Evolutionary conservation across 1,284 basidiomycete genomes (phyloP).

Genomic region (Apiotrichum domesticum): DNA sequence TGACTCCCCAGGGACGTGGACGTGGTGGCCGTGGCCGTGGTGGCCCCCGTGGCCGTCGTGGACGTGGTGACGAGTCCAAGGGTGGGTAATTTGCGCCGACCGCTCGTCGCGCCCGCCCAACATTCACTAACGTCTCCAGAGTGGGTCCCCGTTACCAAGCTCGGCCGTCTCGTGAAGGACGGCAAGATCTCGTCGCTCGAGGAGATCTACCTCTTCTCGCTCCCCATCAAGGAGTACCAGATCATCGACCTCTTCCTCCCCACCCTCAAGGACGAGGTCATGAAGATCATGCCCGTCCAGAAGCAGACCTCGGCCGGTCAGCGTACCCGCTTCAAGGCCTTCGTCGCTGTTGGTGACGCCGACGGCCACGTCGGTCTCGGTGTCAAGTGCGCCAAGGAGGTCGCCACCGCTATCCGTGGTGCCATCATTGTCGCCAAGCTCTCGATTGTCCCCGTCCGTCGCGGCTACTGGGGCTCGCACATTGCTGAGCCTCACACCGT

Average conservation of each 20-base stretch:
- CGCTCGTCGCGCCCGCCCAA: too few species aligned
- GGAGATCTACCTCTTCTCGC: slow-evolving; percentile 99
- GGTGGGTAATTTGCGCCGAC: neutral
- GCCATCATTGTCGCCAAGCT: slow-evolving; percentile 99
- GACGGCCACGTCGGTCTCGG: slow-evolving; percentile 97
- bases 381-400: slow-evolving; percentile 99
- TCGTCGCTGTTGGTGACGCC: slow-evolving; percentile 98
- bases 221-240: slow-evolving; percentile 97
- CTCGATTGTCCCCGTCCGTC: slow-evolving; percentile 92
- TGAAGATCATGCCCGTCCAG: slow-evolving; percentile 99
- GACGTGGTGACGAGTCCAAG: slow-evolving; percentile 66
- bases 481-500: slow-evolving; percentile 99
- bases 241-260: slow-evolving; percentile 97
- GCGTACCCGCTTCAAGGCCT: slow-evolving; percentile 99
- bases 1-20: slow-evolving; percentile 46
- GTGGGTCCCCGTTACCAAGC: slow-evolving; percentile 92
- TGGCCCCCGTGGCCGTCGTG: slow-evolving; percentile 77
- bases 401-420: slow-evolving; percentile 97
- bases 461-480: slow-evolving; percentile 99
- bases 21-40: slow-evolving; percentile 85
- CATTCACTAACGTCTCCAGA: slow-evolving; percentile 46
- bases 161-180: slow-evolving; percentile 98
- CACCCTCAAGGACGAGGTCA: slow-evolving; percentile 96
- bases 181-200: slow-evolving; percentile 99
- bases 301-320: slow-evolving; percentile 99